Evolutionary conservation across 202 grass and related monocot genomes (phyloP).

Genomic region (Digitaria exilis): DNA sequence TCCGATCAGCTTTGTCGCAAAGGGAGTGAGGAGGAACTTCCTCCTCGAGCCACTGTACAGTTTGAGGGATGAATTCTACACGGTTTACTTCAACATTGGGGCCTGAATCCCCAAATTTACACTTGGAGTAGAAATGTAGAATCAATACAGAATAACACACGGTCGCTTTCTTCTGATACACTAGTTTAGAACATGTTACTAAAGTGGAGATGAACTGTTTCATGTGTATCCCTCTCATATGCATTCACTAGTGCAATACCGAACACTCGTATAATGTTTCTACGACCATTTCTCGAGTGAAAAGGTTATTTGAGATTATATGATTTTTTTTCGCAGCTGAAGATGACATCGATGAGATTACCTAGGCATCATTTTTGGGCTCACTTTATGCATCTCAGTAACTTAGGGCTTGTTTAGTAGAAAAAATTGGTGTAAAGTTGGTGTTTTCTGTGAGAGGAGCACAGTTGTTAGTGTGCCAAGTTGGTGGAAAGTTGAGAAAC

Average conservation of each 20-base stretch:
- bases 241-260: constrained; percentile 7
- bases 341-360: background rate
- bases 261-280: background rate
- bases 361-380: background rate
- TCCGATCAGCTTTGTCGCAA: constrained; percentile 76
- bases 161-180: constrained; percentile 16
- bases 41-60: constrained; percentile 77
- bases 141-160: constrained; percentile 27
- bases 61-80: constrained; percentile 82
- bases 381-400: background rate
- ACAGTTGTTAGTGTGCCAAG: no score
- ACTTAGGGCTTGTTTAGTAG: no score
- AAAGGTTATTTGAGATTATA: background rate
- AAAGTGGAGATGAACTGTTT: constrained; percentile 18
- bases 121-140: constrained; percentile 35
- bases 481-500: no score
- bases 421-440: no score
- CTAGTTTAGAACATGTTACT: constrained; percentile 23
- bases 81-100: constrained; percentile 79
- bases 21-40: constrained; percentile 72
- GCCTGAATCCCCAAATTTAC: constrained; percentile 44
- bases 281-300: background rate
- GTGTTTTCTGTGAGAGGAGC: no score
- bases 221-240: constrained; percentile 11
- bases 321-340: background rate